Base-by-base conservation (phyloP, 495 filamentous ascomycete genomes). In the Parathielavia hyrcaniae region DNA sequence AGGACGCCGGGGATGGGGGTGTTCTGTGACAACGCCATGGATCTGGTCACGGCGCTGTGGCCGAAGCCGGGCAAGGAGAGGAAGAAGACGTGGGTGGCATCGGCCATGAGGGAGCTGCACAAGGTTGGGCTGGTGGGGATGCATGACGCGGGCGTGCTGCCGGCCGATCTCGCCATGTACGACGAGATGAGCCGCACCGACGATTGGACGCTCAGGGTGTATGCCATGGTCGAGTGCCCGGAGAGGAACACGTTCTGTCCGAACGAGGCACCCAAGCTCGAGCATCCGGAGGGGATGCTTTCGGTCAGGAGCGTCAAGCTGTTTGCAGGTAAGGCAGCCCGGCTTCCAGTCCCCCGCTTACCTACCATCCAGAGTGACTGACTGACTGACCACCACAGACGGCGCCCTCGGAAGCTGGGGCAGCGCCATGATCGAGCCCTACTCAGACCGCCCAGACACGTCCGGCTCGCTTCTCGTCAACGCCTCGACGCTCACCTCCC, bases 11-110 rank as follows among this genome's bases (percentile, higher is more conserved):
- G 82, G 1, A 73, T 71, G 63, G 83, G 84, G n/a, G 83, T 87
- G 11, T 86, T 86, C 64, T 87, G 84, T 62, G 83, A 87, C 64
- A 86, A 86, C 65, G 82, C 83, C 2, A 84, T 86, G 76, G 82
- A 84, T 51, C 69, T 84, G 22, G 75, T 85, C 17, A 68, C 71
- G 46, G 65, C 69, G 11, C 51, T 80, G 14, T 84, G 80, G 74
- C 81, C 81, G 1, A 76, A 74, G 53, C 82, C 81, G 1, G 71
- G 71, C 43, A 61, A 60, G 5, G 71, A 69, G 14, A 72, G 74
- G 55, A 84, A 80, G 55, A 70, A 65, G 26, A 58, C 65, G 47
- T 82, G 75, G 53, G 52, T 86, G 46, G 71, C 73, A 48, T 75
- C 73, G 5, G 83, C 82, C 6, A 83, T 84, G 77, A 67, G 50